Evolutionary conservation across 1,139 yeast species (phyloP).

Genomic region (Geotrichum armillariae): DNA sequence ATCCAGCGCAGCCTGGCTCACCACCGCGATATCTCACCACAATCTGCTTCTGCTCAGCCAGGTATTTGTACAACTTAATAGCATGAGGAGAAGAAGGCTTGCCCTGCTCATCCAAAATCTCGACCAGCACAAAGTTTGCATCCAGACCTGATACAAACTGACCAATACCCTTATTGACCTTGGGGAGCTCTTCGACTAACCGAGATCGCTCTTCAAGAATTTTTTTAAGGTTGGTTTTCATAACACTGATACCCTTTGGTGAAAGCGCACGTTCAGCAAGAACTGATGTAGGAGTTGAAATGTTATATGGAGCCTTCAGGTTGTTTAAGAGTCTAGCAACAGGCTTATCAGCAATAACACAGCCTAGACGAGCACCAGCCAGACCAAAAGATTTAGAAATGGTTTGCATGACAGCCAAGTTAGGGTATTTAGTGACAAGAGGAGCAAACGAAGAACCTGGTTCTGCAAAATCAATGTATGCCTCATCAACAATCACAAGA

Average conservation of each 20-base stretch:
- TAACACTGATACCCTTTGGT: conserved; percentile 53
- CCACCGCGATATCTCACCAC: conserved; percentile 90
- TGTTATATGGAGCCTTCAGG: conserved; percentile 94
- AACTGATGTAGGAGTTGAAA: conserved; percentile 76
- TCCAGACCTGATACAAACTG: conserved; percentile 82
- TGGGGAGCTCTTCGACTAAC: conserved; percentile 53
- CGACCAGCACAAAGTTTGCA: conserved; percentile 78
- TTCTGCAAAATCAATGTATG: conserved; percentile 84
- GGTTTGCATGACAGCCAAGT: conserved; percentile 86
- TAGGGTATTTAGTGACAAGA: conserved; percentile 76
- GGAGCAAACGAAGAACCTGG: conserved; percentile 73
- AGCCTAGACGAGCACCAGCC: conserved; percentile 90
- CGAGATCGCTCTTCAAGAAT: conserved; percentile 57
- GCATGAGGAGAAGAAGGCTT: conserved; percentile 73
- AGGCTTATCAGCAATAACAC: conserved; percentile 63
- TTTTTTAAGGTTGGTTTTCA: conserved; percentile 54
- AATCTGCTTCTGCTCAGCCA: conserved; percentile 73
- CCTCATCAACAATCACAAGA: conserved; percentile 86
- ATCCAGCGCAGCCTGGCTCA: conserved; percentile 87
- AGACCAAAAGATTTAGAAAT: conserved; percentile 92
- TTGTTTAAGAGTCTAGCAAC: conserved; percentile 73
- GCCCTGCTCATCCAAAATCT: conserved; percentile 56
- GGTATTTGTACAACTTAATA: conserved; percentile 55
- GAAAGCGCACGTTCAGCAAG: conserved; percentile 75
- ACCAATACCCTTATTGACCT: conserved; percentile 62